Evolutionary conservation across 2,329 filamentous ascomycete species (phyloP), one percentile per base, ranked within the genome.

Genomic region (Fusarium sp.): DNA sequence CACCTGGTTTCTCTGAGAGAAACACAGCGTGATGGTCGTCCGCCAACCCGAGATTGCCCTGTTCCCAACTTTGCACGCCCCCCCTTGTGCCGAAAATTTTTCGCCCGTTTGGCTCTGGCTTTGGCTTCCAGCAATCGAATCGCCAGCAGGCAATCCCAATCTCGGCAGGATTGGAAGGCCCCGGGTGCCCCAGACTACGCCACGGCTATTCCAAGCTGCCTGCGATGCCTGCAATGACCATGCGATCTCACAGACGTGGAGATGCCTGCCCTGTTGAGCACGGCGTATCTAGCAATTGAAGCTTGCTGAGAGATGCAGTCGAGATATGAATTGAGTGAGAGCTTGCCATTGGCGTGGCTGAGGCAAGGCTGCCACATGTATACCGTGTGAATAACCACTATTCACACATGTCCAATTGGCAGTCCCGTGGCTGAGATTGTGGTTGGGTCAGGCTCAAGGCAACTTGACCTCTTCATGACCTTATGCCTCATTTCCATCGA

Each of bases 81-180:
- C 72, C 71, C 70, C 56, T 69, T 76, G 57, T 22, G 74, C 77
- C 77, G 77, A 79, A 78, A 72, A 39, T 64, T 79, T 79, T 77
- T 79, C 76, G 77, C 58, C 41, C 7, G 29, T 72, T 61, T 65
- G 31, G 37, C 57, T 62, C 48, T 65, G 31, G 41, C 61, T 61
- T 43, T 65, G 45, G 54, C 52, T 41, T 33, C 20, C 45, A 48
- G 22, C 22, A 56, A 20, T 27, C 27, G 43, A 48, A 20, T 27
- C 33, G 54, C 54, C 62, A 50, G 59, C 50, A 68, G 62, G 65
- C 37, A 76, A 70, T 75, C 71, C 56, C 71, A 76, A 73, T 71
- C 61, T 77, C 67, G 52, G 62, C 60, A 64, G 48, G 52, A 41
- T 64, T 73, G 54, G 61, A 59, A 71, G 65, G 16, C 62, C 75